These are phyloP conservation scores for Hanseniaspora sp. DNA, from an alignment of 1,139 yeast genomes.

Conservation along the genomic window DNA sequence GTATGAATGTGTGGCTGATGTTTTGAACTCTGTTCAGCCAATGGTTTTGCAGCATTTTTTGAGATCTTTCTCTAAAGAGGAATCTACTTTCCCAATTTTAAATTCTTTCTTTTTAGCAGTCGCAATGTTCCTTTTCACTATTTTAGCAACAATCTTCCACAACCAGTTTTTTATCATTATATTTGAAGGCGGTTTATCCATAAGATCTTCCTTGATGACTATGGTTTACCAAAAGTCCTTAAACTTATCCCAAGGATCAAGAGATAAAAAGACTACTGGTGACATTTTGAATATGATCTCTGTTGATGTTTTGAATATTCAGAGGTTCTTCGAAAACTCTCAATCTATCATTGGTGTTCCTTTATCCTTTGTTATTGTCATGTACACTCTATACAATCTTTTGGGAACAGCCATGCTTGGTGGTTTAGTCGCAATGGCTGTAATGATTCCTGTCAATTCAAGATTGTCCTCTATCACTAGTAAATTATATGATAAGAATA, in stretches of 20 bases:
- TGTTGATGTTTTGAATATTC: constrained; percentile 50
- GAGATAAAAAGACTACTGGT: constrained; percentile 41
- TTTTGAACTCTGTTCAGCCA: constrained; percentile 45
- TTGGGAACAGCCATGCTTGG: constrained; percentile 54
- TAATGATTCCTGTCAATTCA: constrained; percentile 52
- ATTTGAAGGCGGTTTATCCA: constrained; percentile 42
- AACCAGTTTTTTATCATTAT: constrained; percentile 45
- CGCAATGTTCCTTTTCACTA: constrained; percentile 40
- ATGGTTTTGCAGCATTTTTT: constrained; percentile 44
- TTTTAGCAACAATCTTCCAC: constrained; percentile 38
- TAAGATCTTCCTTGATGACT: constrained; percentile 42
- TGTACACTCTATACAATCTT: constrained; percentile 45
- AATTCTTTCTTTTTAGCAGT: constrained; percentile 44
- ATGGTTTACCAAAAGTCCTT: constrained; percentile 44
- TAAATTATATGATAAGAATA: constrained; percentile 44
- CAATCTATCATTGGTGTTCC: constrained; percentile 53
- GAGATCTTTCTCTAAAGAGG: constrained; percentile 33
- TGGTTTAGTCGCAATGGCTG: constrained; percentile 43
- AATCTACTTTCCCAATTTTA: constrained; percentile 34
- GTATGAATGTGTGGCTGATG: constrained; percentile 38
- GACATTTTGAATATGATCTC: constrained; percentile 48
- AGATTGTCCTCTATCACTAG: constrained; percentile 40
- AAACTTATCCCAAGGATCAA: constrained; percentile 38
- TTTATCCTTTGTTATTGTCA: constrained; percentile 42
- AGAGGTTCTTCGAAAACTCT: constrained; percentile 41